A percentile compares a stretch with the other conserved stretches of the same genome.
Conservation (phyloP, 2,329 filamentous ascomycete species). For the Aspergillus aculeatinus region DNA sequence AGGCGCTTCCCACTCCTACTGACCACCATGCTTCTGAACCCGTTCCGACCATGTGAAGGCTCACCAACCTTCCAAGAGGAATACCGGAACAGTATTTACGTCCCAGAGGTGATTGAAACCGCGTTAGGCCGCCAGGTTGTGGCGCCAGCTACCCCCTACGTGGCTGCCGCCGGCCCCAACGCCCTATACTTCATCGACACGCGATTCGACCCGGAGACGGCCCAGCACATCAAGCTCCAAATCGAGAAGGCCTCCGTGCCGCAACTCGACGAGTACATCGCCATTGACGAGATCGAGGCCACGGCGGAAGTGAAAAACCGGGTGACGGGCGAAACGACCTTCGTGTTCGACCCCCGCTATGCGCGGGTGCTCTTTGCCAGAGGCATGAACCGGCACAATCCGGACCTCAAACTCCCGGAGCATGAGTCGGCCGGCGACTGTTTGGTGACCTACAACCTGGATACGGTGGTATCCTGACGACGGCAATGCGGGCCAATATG, state of each 20-base stretch:
- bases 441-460: no score
- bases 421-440: no score
- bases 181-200: neutral
- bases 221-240: neutral
- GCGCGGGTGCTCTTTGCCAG: no score
- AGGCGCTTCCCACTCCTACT: neutral
- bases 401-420: no score
- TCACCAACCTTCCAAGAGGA: conserved; percentile 1
- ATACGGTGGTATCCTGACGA: no score
- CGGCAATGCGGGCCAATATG: no score
- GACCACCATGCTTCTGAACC: neutral
- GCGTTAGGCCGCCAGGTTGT: neutral
- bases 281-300: neutral
- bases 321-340: no score
- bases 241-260: neutral
- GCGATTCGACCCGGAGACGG: neutral
- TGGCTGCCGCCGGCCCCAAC: neutral
- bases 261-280: neutral
- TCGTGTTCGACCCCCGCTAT: no score
- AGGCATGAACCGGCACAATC: no score
- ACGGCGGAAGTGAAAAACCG: neutral
- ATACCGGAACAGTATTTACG: neutral
- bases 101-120: neutral
- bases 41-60: neutral
- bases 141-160: neutral